Evolutionary conservation across 768 basidiomycete species (phyloP).

Genomic region (Termitomyces sp.): DNA sequence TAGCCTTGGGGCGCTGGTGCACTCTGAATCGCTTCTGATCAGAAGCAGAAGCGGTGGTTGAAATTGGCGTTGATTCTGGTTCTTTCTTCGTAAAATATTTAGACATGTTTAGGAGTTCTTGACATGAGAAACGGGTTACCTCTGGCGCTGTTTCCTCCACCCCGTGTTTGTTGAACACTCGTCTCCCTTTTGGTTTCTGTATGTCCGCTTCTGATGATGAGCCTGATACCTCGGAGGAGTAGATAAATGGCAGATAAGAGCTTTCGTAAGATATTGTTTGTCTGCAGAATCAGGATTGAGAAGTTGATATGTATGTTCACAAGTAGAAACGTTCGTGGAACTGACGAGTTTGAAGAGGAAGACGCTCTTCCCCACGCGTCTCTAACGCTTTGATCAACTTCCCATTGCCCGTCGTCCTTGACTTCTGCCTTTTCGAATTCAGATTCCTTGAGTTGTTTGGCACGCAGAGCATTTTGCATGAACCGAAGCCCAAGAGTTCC

Average conservation of each 20-base stretch:
- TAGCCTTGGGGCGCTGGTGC: conserved; percentile 18
- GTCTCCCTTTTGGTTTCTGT: conserved; percentile 39
- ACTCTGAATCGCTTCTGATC: conserved; percentile 10
- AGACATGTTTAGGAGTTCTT: conserved; percentile 4
- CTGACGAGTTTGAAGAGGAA: conserved; percentile 16
- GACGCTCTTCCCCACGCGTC: conserved; percentile 43
- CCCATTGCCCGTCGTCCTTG: conserved; percentile 64
- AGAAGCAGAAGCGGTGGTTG: background rate
- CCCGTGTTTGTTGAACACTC: conserved; percentile 50
- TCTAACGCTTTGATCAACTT: conserved; percentile 45
- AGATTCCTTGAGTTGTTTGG: conserved; percentile 44
- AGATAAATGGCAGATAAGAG: conserved; percentile 66
- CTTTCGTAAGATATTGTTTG: conserved; percentile 44
- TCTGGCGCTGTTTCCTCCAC: conserved; percentile 31
- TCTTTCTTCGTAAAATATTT: conserved; percentile 16
- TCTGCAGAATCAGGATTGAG: conserved; percentile 8
- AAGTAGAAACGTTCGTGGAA: conserved; percentile 9
- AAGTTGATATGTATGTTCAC: background rate
- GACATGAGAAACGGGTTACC: conserved; percentile 12
- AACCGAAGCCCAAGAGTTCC: conserved; percentile 63
- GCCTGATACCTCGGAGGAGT: conserved; percentile 30
- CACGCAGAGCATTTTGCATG: conserved; percentile 66
- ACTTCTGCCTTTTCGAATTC: conserved; percentile 49
- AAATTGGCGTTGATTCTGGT: conserved; percentile 11
- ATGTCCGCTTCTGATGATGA: conserved; percentile 15